Conservation (phyloP, 208 protist species). For the Tritrichomonas foetus region DNA sequence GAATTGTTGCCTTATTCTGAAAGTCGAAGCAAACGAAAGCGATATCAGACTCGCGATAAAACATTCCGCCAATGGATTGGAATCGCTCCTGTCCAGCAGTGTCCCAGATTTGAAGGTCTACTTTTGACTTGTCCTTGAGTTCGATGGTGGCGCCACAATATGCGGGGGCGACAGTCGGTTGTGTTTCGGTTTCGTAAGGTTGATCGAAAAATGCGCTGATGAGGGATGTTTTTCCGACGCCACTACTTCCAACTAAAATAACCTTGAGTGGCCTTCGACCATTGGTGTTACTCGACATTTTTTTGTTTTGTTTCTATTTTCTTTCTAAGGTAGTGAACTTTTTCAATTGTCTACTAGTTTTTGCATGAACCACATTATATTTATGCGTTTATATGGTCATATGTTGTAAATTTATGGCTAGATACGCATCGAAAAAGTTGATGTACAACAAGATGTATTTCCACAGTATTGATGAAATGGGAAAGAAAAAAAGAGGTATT, state of each 20-base stretch:
- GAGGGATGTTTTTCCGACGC: slow-evolving; percentile 11
- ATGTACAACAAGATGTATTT: no score
- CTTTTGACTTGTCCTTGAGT: neutral
- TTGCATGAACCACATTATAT: no score
- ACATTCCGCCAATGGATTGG: neutral
- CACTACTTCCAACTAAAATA: slow-evolving; percentile 30
- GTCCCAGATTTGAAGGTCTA: slow-evolving; percentile 7
- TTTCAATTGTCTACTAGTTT: no score
- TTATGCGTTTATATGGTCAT: no score
- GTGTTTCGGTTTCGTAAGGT: neutral
- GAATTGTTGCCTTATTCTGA: neutral
- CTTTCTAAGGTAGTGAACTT: no score
- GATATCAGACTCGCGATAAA: neutral
- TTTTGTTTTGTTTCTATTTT: no score
- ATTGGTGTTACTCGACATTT: no score
- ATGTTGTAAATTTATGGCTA: no score
- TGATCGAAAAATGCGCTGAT: neutral
- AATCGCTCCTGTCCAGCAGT: slow-evolving; percentile 19
- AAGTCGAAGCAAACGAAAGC: slow-evolving; percentile 15
- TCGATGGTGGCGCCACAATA: neutral
- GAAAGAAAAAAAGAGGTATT: no score
- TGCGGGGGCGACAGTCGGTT: neutral
- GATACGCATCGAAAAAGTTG: no score
- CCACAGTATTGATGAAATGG: no score
- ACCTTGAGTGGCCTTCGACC: neutral